Conservation (phyloP, 1,284 basidiomycete genomes). For the Schizophyllum amplum region DNA sequence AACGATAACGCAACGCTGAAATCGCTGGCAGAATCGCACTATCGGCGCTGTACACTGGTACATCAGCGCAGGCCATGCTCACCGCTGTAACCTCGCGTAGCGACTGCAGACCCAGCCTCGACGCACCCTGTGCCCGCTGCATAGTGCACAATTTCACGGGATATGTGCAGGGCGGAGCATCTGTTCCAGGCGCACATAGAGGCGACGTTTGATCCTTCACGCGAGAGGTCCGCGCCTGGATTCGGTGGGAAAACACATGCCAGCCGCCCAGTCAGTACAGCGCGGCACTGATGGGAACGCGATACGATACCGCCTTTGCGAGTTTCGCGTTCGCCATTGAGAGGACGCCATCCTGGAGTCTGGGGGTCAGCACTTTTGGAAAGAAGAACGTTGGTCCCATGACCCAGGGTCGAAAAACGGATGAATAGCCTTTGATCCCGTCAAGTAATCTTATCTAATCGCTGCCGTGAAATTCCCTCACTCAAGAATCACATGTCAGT, state of each 20-base stretch:
- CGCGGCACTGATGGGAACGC: neutral
- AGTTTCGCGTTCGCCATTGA: too few species aligned
- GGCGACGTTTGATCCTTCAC: neutral
- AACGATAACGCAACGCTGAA: neutral
- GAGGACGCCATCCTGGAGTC: neutral
- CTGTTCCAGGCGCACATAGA: neutral
- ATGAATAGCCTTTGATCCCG: neutral
- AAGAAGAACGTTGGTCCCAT: neutral
- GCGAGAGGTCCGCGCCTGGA: neutral
- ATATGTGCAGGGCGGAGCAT: neutral
- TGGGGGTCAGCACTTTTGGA: neutral
- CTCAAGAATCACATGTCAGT: neutral
- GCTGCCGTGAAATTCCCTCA: neutral
- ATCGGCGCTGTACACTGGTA: neutral
- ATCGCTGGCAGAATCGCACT: neutral
- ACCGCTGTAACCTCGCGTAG: neutral
- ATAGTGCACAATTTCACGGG: neutral
- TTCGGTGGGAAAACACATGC: constrained; percentile 5
- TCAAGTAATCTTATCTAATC: neutral
- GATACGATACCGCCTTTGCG: too few species aligned
- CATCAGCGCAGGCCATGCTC: too few species aligned
- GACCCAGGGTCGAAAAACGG: neutral
- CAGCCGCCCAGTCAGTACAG: neutral
- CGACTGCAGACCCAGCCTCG: neutral
- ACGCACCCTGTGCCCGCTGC: neutral